phyloP scores from a whole-genome alignment of 352 stramenopile genomes.

The Globisporangium camurandrum region DNA sequence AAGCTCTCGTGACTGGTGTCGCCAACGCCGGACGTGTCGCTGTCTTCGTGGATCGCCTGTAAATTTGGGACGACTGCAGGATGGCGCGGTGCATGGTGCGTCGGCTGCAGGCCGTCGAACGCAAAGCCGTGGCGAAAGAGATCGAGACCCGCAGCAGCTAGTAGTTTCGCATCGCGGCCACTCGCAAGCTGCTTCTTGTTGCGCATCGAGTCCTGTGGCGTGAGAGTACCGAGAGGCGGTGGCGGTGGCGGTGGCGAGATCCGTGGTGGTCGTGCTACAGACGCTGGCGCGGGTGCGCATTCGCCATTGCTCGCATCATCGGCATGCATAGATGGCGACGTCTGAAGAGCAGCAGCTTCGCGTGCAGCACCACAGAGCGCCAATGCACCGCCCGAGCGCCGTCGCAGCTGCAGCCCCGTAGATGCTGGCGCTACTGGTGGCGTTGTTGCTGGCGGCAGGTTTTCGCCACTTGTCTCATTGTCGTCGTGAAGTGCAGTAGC shows the following conservation, averaged over 20 bases:
- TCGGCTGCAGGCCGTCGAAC: constrained; percentile 37
- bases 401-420: too few species aligned
- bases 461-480: too few species aligned
- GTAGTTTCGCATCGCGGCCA: constrained; percentile 15
- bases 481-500: too few species aligned
- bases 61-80: constrained; percentile 45
- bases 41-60: constrained; percentile 42
- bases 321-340: not conserved
- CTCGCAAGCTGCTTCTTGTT: not conserved
- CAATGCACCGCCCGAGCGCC: too few species aligned
- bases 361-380: not conserved
- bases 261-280: constrained; percentile 8
- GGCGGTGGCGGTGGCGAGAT: constrained; percentile 13
- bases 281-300: not conserved
- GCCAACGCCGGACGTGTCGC: constrained; percentile 8
- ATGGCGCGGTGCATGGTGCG: constrained; percentile 25
- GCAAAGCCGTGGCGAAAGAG: constrained; percentile 55
- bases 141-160: constrained; percentile 47
- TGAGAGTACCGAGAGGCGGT: constrained; percentile 30
- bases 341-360: not conserved
- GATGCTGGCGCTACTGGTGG: too few species aligned
- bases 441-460: too few species aligned
- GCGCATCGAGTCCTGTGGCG: constrained; percentile 44
- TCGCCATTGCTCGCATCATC: not conserved
- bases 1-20: not conserved